These are phyloP conservation scores for Gossypium ekmanianum DNA, from an alignment of 345 rosid genomes.

Conservation along the genomic window DNA sequence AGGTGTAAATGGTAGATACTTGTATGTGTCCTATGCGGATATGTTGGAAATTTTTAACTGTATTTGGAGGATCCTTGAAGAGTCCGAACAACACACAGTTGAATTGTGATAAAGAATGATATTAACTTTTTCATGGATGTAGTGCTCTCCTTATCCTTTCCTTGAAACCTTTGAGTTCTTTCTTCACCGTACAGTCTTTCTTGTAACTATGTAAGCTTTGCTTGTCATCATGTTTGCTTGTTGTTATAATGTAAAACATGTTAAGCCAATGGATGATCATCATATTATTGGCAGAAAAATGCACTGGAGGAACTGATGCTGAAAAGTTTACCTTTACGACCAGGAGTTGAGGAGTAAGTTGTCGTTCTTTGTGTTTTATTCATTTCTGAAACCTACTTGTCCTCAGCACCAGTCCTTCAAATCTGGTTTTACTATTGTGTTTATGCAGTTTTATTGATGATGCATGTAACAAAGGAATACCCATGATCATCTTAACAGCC, in stretches of 20 bases:
- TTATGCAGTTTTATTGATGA: slow-evolving; percentile 71
- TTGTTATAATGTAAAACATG: background rate
- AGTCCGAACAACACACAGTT: background rate
- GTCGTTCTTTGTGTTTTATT: background rate
- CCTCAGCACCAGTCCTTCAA: background rate
- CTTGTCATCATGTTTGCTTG: background rate
- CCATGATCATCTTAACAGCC: slow-evolving; percentile 55
- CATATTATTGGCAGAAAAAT: slow-evolving; percentile 57
- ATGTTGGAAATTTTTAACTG: background rate
- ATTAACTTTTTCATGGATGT: background rate
- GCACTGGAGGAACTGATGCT: slow-evolving; percentile 69
- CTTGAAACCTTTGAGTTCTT: background rate
- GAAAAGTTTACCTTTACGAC: slow-evolving; percentile 63
- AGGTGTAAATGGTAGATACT: background rate
- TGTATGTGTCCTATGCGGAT: background rate
- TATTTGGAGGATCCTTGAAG: background rate
- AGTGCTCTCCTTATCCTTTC: background rate
- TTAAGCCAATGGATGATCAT: slow-evolving; percentile 19
- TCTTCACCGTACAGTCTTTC: background rate
- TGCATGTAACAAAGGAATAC: slow-evolving; percentile 56
- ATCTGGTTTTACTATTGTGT: background rate
- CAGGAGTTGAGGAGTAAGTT: slow-evolving; percentile 84
- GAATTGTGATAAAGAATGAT: background rate
- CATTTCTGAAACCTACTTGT: background rate
- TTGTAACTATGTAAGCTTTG: background rate